These are phyloP conservation scores for Boletus rubropictus DNA, from an alignment of 768 basidiomycete species.

Conservation along the genomic window DNA sequence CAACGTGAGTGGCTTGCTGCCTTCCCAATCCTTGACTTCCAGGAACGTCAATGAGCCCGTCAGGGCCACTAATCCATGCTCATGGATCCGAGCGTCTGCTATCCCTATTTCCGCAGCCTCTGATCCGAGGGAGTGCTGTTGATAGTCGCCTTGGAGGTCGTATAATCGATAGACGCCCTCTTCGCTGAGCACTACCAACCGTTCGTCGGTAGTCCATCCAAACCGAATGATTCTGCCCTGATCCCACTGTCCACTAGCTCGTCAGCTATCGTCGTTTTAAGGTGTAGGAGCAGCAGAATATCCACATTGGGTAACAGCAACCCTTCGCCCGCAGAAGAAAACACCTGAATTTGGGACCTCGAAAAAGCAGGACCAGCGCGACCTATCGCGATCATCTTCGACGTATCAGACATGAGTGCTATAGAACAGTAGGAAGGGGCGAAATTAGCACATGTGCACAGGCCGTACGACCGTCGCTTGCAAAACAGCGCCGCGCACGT, in stretches of 20 bases:
- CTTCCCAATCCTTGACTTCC: slow-evolving; percentile 89
- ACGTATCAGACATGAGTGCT: slow-evolving; percentile 86
- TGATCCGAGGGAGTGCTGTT: slow-evolving; percentile 75
- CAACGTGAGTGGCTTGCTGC: slow-evolving; percentile 63
- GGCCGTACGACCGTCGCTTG: not conserved
- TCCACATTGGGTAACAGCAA: slow-evolving; percentile 67
- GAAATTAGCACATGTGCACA: not conserved
- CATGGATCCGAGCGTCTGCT: slow-evolving; percentile 80
- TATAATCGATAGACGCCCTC: slow-evolving; percentile 91
- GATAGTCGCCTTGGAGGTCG: slow-evolving; percentile 79
- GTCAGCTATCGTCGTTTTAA: slow-evolving; percentile 5
- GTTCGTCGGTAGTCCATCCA: slow-evolving; percentile 81
- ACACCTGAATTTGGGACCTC: slow-evolving; percentile 82
- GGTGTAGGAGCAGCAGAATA: slow-evolving; percentile 24
- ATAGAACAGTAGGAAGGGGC: not conserved
- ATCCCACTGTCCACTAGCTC: slow-evolving; percentile 68
- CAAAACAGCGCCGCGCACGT: slow-evolving; percentile 11
- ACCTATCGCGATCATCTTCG: slow-evolving; percentile 71
- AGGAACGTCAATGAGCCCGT: slow-evolving; percentile 69
- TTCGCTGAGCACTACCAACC: slow-evolving; percentile 80
- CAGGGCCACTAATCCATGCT: slow-evolving; percentile 81
- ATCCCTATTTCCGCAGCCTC: slow-evolving; percentile 82
- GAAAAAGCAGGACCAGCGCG: slow-evolving; percentile 50
- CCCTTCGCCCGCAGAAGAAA: slow-evolving; percentile 77
- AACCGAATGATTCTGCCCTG: slow-evolving; percentile 75